Conservation (phyloP, 108 stramenopile genomes). For the Skeletonema tropicum region DNA sequence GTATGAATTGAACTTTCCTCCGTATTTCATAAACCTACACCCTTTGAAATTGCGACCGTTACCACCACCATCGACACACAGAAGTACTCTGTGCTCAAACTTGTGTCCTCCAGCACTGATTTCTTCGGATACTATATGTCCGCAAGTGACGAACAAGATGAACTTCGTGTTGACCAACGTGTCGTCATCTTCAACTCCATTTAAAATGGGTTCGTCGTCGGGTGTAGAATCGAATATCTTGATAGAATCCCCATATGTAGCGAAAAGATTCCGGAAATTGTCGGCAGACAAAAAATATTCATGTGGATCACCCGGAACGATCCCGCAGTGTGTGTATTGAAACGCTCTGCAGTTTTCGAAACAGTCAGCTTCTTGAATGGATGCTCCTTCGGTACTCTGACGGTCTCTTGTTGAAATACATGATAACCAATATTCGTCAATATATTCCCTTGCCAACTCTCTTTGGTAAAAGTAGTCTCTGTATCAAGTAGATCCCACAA, state of each 20-base stretch:
- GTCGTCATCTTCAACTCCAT: background rate
- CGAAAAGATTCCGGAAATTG: background rate
- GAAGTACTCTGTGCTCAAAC: background rate
- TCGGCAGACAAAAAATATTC: background rate
- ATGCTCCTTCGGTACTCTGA: background rate
- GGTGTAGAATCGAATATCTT: background rate
- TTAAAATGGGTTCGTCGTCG: background rate
- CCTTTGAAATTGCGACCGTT: background rate
- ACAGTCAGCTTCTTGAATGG: background rate
- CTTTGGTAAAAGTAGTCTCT: background rate
- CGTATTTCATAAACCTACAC: background rate
- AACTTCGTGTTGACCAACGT: background rate
- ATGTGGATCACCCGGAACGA: background rate
- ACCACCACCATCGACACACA: too few relatives aligned
- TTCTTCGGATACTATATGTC: too few relatives aligned
- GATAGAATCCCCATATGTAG: background rate
- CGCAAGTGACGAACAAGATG: too few relatives aligned
- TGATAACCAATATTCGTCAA: background rate
- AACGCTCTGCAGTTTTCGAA: background rate
- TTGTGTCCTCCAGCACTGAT: background rate
- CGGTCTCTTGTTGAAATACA: background rate
- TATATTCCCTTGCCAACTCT: background rate
- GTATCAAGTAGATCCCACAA: background rate
- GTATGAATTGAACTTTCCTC: background rate
- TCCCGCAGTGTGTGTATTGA: too few relatives aligned